These are phyloP conservation scores for Yarrowia osloensis DNA, from an alignment of 805 yeast genomes.

Conservation along the genomic window DNA sequence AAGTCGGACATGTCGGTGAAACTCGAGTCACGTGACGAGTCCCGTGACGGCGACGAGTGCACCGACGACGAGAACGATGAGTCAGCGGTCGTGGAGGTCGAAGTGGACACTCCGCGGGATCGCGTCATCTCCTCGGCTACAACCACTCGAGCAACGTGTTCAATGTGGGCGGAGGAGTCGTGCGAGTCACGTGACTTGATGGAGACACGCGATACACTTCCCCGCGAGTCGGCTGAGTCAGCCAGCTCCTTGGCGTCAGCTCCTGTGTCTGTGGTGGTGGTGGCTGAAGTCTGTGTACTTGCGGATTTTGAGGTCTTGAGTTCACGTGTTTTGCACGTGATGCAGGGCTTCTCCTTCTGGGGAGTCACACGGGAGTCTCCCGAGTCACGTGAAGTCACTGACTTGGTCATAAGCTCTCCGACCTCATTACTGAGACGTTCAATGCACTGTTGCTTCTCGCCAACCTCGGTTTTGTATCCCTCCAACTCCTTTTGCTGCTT, in stretches of 20 bases:
- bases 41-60: constrained; percentile 13
- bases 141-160: not conserved
- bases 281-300: not conserved
- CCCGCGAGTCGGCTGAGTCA: not conserved
- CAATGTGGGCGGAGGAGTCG: not conserved
- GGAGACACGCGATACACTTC: not conserved
- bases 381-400: not conserved
- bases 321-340: not conserved
- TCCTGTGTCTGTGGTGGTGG: not conserved
- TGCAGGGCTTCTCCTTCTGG: not conserved
- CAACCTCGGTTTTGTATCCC: not conserved
- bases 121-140: not conserved
- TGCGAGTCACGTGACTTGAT: not conserved
- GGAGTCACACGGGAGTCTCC: not conserved
- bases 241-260: not conserved
- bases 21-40: not conserved
- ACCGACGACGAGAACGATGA: not conserved
- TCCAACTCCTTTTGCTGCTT: constrained; percentile 22
- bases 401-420: not conserved
- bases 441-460: not conserved
- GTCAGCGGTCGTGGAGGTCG: not conserved
- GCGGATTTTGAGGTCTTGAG: not conserved
- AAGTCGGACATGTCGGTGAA: not conserved
- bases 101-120: not conserved
- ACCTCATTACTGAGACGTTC: not conserved